Evolutionary conservation across 2,329 filamentous ascomycete species (phyloP), one percentile per base, ranked within the genome.

Genomic region (Teratosphaeria destructans): DNA sequence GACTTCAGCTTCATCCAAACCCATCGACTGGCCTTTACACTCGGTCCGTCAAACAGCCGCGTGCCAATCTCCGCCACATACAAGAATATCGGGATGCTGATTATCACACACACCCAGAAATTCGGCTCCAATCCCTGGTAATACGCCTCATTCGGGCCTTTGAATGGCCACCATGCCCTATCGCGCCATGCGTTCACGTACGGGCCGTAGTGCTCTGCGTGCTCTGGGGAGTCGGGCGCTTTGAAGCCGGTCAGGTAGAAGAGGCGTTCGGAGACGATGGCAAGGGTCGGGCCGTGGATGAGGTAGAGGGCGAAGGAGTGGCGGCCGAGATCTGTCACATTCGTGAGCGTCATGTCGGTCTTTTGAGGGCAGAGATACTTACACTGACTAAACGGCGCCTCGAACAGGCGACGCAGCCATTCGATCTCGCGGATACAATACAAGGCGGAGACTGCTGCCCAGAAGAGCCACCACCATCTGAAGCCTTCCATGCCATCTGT

Each of bases 281-380:
- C 80, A 0, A 87, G 73, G 1, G 87, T 70, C 0, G 84, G 84
- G 0, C 84, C 85, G 63, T 87, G 85, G 10, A 86, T 78, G 14
- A 87, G 75, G 70, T 87, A 88, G 2, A 87, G 72, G 0, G 81
- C 76, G 65, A 81, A 88, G 0, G 82, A 85, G 59, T 86, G 77
- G 54, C 80, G 78, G 0, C 84, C 85, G 6, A 87, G 76, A 61
- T 85, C 55, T 56, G 37, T 27, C 19, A 12, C 10, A 56, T 11
- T 10, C 7, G 19, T 34, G 39, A 26, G 34, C 11, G 54, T 56
- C 34, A 23, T 23, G 16, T 56, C 32, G 26, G 54, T 5, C 23
- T n/a, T 16, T 12, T 19, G 34, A 8, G 11, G 43, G 8, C 11
- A 19, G 32, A 8, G 10, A 23, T 14, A 47, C 55, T 56, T n/a